Evolutionary conservation across 805 yeast genomes (phyloP).

Genomic region (Myxozyma monticola): DNA sequence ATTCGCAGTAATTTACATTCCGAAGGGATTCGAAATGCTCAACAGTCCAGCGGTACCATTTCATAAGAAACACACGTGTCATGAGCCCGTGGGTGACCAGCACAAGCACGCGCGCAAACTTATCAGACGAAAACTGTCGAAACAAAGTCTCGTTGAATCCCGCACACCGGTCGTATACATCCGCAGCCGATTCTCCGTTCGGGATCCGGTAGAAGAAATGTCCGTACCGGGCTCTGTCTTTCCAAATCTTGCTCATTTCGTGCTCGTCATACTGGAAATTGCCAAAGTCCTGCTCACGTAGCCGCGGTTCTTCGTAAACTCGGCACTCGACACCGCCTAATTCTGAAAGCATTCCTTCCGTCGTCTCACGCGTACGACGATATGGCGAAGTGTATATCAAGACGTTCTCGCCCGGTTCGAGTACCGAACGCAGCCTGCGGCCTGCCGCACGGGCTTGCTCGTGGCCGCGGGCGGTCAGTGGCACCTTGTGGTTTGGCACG

Average conservation of each 20-base stretch:
- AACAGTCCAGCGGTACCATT: constrained; percentile 92
- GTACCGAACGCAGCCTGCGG: constrained; percentile 37
- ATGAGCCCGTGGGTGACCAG: constrained; percentile 92
- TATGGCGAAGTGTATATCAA: constrained; percentile 87
- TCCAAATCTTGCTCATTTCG: constrained; percentile 80
- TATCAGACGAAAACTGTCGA: constrained; percentile 68
- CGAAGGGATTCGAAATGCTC: constrained; percentile 82
- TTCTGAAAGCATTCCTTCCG: constrained; percentile 65
- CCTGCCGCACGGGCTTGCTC: constrained; percentile 43
- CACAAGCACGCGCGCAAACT: constrained; percentile 78
- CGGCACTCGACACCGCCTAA: constrained; percentile 51
- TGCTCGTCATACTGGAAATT: constrained; percentile 75
- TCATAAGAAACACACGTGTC: constrained; percentile 89
- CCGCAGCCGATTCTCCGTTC: constrained; percentile 94
- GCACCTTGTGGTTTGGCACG: constrained; percentile 78
- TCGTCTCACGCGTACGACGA: constrained; percentile 77
- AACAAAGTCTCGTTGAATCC: constrained; percentile 85
- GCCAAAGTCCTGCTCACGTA: constrained; percentile 95
- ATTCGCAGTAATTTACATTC: constrained; percentile 82
- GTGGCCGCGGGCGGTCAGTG: constrained; percentile 71
- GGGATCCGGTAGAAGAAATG: constrained; percentile 88
- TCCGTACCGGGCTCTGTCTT: constrained; percentile 83
- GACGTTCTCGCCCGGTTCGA: constrained; percentile 55
- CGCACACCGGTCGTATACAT: constrained; percentile 87
- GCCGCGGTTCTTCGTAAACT: constrained; percentile 81